Base-by-base conservation (phyloP, 345 rosid species). In the Salix udensis region DNA sequence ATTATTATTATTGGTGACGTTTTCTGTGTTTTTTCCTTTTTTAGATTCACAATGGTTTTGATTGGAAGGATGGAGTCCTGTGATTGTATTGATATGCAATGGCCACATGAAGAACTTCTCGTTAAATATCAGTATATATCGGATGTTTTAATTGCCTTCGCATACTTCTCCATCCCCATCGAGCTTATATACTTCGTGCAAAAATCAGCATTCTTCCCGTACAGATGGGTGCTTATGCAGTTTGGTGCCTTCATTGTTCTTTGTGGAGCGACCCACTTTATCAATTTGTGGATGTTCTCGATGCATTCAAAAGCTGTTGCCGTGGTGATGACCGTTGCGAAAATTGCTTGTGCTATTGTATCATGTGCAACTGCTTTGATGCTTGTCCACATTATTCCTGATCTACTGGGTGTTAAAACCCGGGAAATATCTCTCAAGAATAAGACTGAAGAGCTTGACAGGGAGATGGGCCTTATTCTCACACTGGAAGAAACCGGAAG, bases 191-290 rank as follows among this genome's bases (percentile, higher is more conserved):
- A 90, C 70, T 95, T 95, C 72, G 97, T 95, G 69, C 92, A 95
- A 68, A 95, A 86, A 79, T 91, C 97, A 1, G 92, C 94, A 2
- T 89, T 92, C 89, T 92, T 91, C 85, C 98, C 98, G 0, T 95
- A 95, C 79, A 85, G 91, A 88, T 91, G 97, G 97, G 98, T 95
- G 75, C 97, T 95, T 3, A 86, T 92, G 97, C 98, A 92, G 83
- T 95, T 95, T 65, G 97, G 98, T 46, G 96, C 97, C 62, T 95
- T 95, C 61, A 95, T 95, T 79, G 87, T 95, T 71, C 97, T 92
- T 58, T 95, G 98, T 73, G 98, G 98, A 58, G 96, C 97, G 5
- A 95, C 98, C 5, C 98, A 95, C 83, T 90, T 92, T 76, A 95
- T 95, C 69, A 92, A 85, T 82, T 78, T 95, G 28, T 95, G 98